Conservation (phyloP, 371 early-diverging fungal species). For the Coemansia sp. region DNA sequence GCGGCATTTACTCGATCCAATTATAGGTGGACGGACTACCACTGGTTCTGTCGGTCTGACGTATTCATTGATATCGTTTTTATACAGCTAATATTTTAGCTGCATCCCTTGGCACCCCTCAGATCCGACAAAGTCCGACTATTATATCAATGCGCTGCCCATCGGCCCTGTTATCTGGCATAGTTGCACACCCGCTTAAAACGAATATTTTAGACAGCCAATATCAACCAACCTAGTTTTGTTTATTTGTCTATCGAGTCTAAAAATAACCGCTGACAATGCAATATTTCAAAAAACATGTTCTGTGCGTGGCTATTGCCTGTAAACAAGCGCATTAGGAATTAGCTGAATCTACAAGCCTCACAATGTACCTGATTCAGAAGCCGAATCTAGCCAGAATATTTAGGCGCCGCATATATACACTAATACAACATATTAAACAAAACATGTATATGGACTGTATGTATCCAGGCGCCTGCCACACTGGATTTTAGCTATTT, state of each 20-base stretch:
- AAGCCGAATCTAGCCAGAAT: neutral
- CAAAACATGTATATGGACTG: neutral
- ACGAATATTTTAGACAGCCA: too few relatives aligned
- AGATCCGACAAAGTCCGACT: too few relatives aligned
- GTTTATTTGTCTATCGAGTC: neutral
- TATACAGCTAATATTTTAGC: too few relatives aligned
- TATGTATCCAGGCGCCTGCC: neutral
- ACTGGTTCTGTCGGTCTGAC: constrained; percentile 15
- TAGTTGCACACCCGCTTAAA: too few relatives aligned
- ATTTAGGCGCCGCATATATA: neutral
- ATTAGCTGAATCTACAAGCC: constrained; percentile 3
- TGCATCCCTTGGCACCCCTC: too few relatives aligned
- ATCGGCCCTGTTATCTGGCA: too few relatives aligned
- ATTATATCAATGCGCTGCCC: too few relatives aligned
- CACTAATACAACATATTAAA: neutral
- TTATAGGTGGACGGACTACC: constrained; percentile 22
- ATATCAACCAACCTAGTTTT: neutral
- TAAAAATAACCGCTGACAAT: neutral
- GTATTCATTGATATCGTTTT: neutral
- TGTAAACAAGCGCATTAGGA: constrained; percentile 9
- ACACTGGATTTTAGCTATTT: neutral
- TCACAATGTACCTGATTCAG: neutral
- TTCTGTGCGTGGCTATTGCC: constrained; percentile 1
- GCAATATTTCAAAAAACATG: neutral
- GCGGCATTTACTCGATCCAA: constrained; percentile 21